A percentile compares a stretch with the other conserved stretches of the same genome.
Evolutionary conservation across 805 yeast species (phyloP).

Genomic region (Henningerozyma blattae): DNA sequence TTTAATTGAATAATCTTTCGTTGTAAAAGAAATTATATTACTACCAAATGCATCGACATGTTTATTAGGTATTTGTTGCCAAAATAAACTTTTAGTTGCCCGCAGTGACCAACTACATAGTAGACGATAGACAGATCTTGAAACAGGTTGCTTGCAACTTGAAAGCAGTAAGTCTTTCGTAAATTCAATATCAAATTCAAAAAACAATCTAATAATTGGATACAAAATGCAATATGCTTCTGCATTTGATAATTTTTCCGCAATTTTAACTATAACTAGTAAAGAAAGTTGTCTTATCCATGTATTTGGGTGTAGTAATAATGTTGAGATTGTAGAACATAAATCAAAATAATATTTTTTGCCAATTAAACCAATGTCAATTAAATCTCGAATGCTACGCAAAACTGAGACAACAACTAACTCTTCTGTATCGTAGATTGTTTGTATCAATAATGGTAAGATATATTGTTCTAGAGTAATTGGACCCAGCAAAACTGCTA

Average conservation of each 20-base stretch:
- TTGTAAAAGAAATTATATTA: slow-evolving; percentile 16
- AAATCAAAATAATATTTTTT: slow-evolving; percentile 44
- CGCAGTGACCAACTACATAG: slow-evolving; percentile 62
- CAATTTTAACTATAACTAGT: slow-evolving; percentile 47
- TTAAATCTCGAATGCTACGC: slow-evolving; percentile 41
- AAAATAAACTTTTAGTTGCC: slow-evolving; percentile 60
- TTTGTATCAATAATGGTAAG: slow-evolving; percentile 72
- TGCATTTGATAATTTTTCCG: slow-evolving; percentile 54
- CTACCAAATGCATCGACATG: slow-evolving; percentile 36
- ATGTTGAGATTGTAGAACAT: slow-evolving; percentile 36
- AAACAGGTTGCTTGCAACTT: slow-evolving; percentile 54
- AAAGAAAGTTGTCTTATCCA: slow-evolving; percentile 69
- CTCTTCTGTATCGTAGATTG: slow-evolving; percentile 76
- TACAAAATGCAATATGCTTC: slow-evolving; percentile 75
- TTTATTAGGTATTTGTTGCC: slow-evolving; percentile 43
- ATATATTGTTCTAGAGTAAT: slow-evolving; percentile 79
- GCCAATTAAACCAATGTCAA: slow-evolving; percentile 44
- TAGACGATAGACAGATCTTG: slow-evolving; percentile 51
- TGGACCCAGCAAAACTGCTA: slow-evolving; percentile 73
- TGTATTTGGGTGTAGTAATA: slow-evolving; percentile 75
- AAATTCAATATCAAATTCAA: slow-evolving; percentile 67
- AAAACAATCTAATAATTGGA: slow-evolving; percentile 66
- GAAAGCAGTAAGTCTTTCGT: slow-evolving; percentile 55
- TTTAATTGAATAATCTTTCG: slow-evolving; percentile 16
- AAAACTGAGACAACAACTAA: slow-evolving; percentile 63